A percentile compares a stretch with the other conserved stretches of the same genome.
These are phyloP conservation scores for Ceratobasidium sp. DNA, from an alignment of 1,284 basidiomycete genomes.

Conservation along the genomic window DNA sequence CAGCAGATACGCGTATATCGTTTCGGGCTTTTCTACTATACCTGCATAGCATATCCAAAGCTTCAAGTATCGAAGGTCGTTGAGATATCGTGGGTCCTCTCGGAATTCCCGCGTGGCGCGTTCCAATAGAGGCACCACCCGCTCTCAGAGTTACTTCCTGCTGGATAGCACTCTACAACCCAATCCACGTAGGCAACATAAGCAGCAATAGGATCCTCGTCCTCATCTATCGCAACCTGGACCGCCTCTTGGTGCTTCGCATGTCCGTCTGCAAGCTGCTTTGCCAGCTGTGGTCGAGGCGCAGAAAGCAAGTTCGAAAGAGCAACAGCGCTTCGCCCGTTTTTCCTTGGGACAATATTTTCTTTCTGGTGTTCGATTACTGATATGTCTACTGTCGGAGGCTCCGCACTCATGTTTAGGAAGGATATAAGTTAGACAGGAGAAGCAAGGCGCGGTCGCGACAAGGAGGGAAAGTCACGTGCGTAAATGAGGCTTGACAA, in stretches of 20 bases:
- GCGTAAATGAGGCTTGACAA: not conserved
- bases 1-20: conserved; percentile 79
- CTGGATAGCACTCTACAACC: conserved; percentile 64
- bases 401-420: conserved; percentile 29
- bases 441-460: conserved; percentile 8
- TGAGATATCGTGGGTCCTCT: conserved; percentile 78
- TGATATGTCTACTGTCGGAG: conserved; percentile 52
- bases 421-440: conserved; percentile 6
- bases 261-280: conserved; percentile 52
- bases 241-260: conserved; percentile 52
- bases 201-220: conserved; percentile 71
- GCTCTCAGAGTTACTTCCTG: conserved; percentile 67
- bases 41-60: conserved; percentile 85
- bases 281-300: conserved; percentile 49
- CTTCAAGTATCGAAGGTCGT: conserved; percentile 87
- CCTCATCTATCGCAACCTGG: conserved; percentile 54
- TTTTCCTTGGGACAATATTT: conserved; percentile 61
- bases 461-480: conserved; percentile 14
- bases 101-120: conserved; percentile 79
- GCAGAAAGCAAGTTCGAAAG: conserved; percentile 54
- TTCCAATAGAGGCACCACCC: conserved; percentile 77
- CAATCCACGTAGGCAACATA: conserved; percentile 73
- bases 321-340: conserved; percentile 60
- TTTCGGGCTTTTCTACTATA: conserved; percentile 63
- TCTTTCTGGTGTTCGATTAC: conserved; percentile 62